Evolutionary conservation across 176 grass and related monocot species (phyloP), one percentile per base, ranked within the genome.

Genomic region (Hordeum marinum): DNA sequence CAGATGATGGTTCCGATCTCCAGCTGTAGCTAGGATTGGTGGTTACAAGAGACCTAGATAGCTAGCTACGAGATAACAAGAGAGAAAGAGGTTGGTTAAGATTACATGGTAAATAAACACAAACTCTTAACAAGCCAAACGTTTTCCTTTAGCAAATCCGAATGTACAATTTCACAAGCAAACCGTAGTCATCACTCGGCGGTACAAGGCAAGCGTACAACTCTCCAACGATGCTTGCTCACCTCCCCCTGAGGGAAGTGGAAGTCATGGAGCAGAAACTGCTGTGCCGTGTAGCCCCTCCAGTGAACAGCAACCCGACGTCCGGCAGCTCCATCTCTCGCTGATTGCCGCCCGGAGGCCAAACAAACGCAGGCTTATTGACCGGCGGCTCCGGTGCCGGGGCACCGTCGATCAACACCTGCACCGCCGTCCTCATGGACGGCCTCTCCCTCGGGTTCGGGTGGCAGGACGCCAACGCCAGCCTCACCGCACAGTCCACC

Each of bases 401-500:
- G 5, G 76, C 69, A 11, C 79, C 90, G 3, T 69, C 84, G 13
- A 60, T 35, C 21, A 92, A 26, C 12, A 92, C 87, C 87, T 92
- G 87, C 60, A 92, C 72, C 17, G 17, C 68, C 62, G 77, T 37
- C 84, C 83, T 79, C 86, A 86, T 89, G 11, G 86, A 92, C 20
- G 83, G 87, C 41, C 87, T 80, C 87, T 80, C 50, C 75, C 74
- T 75, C 43, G 84, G 75, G 60, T 86, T 86, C 50, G 90, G 87
- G 59, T 92, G 84, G 80, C 90, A 92, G 71, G 83, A 89, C 24
- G 75, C 83, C 87, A 92, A 48, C 1, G 87, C 87, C 87, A 89
- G 69, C 40, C 61, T 89, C 75, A 92, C 34, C 32, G 65, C 84
- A 7, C 87, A 52, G 0, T 83, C 83, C 69, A 86, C 43, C 84